A percentile compares a stretch with the other conserved stretches of the same genome.
phyloP scores from a whole-genome alignment of 1,139 yeast species.

The Lodderomyces jiufengensis region DNA sequence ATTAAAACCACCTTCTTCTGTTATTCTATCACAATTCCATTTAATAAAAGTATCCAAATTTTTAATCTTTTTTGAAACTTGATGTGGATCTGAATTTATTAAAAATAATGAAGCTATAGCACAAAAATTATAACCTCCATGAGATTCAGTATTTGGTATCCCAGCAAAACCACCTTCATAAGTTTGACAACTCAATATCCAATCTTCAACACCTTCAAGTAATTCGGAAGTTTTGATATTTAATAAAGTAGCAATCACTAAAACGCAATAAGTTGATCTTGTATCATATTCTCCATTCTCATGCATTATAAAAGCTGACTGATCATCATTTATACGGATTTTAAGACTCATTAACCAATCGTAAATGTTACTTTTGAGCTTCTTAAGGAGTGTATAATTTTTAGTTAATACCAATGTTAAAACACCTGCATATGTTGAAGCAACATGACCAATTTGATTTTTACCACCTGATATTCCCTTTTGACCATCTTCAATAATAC shows the following conservation, averaged over 20 bases:
- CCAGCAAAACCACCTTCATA: conserved; percentile 97
- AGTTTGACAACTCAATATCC: conserved; percentile 75
- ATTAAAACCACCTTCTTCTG: conserved; percentile 76
- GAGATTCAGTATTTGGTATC: conserved; percentile 81
- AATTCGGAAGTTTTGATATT: conserved; percentile 63
- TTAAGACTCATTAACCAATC: conserved; percentile 68
- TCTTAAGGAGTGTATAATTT: conserved; percentile 31
- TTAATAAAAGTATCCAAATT: conserved; percentile 42
- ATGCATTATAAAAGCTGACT: conserved; percentile 79
- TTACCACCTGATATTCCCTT: conserved; percentile 88
- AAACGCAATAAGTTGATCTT: conserved; percentile 82
- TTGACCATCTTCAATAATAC: conserved; percentile 28
- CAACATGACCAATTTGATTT: conserved; percentile 79
- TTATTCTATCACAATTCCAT: conserved; percentile 76
- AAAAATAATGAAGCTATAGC: conserved; percentile 67
- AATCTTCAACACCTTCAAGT: conserved; percentile 48
- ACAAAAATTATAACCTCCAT: conserved; percentile 95
- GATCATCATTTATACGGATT: conserved; percentile 24
- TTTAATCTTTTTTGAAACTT: conserved; percentile 1
- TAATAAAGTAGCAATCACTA: conserved; percentile 69
- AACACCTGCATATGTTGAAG: conserved; percentile 79
- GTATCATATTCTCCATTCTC: conserved; percentile 81
- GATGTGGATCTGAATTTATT: background rate
- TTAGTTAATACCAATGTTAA: conserved; percentile 57
- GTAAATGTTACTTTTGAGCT: conserved; percentile 39